Evolutionary conservation across 1,284 basidiomycete genomes (phyloP), one percentile per base, ranked within the genome.

Genomic region (Tetrapyrgos nigripes): DNA sequence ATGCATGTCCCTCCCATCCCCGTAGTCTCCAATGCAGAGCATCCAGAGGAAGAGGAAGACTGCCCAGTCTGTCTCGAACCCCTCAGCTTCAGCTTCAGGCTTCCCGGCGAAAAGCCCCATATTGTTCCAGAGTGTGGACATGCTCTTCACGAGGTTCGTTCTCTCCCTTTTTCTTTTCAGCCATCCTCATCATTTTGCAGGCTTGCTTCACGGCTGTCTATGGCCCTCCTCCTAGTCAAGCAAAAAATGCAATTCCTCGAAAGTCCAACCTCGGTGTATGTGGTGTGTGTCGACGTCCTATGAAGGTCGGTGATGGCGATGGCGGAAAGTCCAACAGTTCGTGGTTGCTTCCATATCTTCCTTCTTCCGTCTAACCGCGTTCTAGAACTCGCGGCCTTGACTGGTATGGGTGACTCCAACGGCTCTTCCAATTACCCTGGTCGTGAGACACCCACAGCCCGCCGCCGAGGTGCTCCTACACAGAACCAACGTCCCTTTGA

Each of bases 121-220:
- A 92, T 99, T 58, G 91, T 97, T 26, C 97, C 97, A 28, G 90
- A 94, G 69, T 99, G 97, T 68, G 96, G 97, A n/a, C 97, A 99
- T 77, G 91, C 93, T 10, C 85, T 99, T 24, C 97, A 97, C 76
- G 92, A 97, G 79, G 94, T 93, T 64, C 70, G 86, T 78, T 6
- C 40, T 49, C 58, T 21, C 50, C 59, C 55, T 57, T 50, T n/a
- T 50, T 57, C 33, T 43, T 49, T 40, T 48, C 60, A 23, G 50
- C 31, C 37, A 33, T 33, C 55, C 48, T 52, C 60, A 58, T 56
- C 50, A 56, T 58, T n/a, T 47, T 4, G 8, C 57, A 96, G 93
- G 95, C 94, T 19, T 98, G 96, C 76, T 98, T 97, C 72, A 93
- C 88, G 9, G 93, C 94, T 13, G 96, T 98, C 4, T 99, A 99